Percentiles rank a stretch among this genome's conserved stretches.
Evolutionary conservation across 139 green algal species (phyloP).

Genomic region (Pedinophyceae sp.): DNA sequence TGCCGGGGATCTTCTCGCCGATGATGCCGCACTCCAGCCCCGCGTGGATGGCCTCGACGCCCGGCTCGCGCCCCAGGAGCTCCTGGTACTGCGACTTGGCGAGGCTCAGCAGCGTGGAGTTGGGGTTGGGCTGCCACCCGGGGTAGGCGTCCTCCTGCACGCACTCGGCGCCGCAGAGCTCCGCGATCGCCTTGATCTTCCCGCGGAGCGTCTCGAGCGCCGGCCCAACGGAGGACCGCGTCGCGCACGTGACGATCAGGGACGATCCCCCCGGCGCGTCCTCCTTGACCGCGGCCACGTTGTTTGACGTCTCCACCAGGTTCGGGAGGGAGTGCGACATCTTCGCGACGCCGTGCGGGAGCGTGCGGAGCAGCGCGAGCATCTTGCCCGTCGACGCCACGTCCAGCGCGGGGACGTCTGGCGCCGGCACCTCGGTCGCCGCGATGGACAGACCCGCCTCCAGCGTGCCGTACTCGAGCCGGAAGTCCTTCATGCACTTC

Average conservation of each 20-base stretch:
- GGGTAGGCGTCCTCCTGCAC: constrained; percentile 36
- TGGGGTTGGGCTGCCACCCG: constrained; percentile 42
- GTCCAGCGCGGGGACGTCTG: too few species aligned
- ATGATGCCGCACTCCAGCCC: constrained; percentile 8
- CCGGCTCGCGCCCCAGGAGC: constrained; percentile 16
- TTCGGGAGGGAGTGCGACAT: constrained; percentile 32
- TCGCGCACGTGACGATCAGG: constrained; percentile 20
- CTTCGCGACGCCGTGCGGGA: constrained; percentile 51
- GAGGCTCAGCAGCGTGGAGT: constrained; percentile 25
- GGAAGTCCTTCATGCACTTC: constrained; percentile 4
- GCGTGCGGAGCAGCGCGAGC: constrained; percentile 25
- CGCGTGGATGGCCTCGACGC: constrained; percentile 14
- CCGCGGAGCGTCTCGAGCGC: constrained; percentile 36
- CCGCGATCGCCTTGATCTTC: constrained; percentile 27
- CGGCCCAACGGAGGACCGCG: constrained; percentile 30
- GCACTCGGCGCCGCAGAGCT: constrained; percentile 4
- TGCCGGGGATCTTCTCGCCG: constrained; percentile 7
- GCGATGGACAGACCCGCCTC: constrained; percentile 22
- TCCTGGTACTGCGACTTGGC: constrained; percentile 13
- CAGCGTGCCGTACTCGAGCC: constrained; percentile 31
- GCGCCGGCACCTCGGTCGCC: not conserved
- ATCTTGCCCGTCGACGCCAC: too few species aligned
- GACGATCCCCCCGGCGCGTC: too few species aligned
- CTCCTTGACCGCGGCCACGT: too few species aligned
- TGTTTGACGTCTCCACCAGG: constrained; percentile 57